Base-by-base conservation (phyloP, 768 basidiomycete species). In the Tricholoma terreum region DNA sequence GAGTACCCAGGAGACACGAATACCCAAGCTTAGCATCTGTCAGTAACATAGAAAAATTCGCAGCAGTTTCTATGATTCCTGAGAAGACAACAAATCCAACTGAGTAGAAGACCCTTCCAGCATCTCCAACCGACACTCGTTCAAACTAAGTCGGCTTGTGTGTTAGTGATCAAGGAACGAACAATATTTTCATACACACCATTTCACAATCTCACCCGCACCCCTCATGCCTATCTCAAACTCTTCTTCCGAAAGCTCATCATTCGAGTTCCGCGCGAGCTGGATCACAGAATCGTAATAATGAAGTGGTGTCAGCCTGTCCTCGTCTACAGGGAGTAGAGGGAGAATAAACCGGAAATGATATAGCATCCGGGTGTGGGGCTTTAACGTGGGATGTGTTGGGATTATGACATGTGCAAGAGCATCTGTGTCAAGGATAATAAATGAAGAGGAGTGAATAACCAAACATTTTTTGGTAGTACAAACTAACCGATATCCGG, bases 221-320 rank as follows among this genome's bases (percentile, higher is more conserved):
- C 87, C 87, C 31, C 72, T 71, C 63, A 89, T 77, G 6, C 88
- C 90, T 2, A 79, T 65, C 50, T 79, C 74, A 66, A 85, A 92
- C 70, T 92, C 90, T 34, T 75, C 77, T 67, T 89, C 87, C 0
- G 80, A 82, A 38, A 86, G 81, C 63, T 88, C 87, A 43, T 73
- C 70, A 3, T 75, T 73, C 1, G 82, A 79, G 51, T 85, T 83
- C 17, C 88, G 80, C 22, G 84, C 89, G 10, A 89, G 75, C 67
- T 92, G 89, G 50, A 92, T 80, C 0, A 83, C 86, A 49, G 87
- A 84, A 64, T 92, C 90, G 64, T 89, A 92, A 63, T 86, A 86
- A 68, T 90, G 87, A 55, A 92, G 68, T 0, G 83, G 76, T 12
- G 89, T 82, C 48, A 89, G 69, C n/a, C 84, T 84, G 45, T 85